A percentile compares a stretch with the other conserved stretches of the same genome.
These are phyloP conservation scores for Exophiala alcalophila DNA, from an alignment of 2,329 filamentous ascomycete genomes.

Conservation along the genomic window DNA sequence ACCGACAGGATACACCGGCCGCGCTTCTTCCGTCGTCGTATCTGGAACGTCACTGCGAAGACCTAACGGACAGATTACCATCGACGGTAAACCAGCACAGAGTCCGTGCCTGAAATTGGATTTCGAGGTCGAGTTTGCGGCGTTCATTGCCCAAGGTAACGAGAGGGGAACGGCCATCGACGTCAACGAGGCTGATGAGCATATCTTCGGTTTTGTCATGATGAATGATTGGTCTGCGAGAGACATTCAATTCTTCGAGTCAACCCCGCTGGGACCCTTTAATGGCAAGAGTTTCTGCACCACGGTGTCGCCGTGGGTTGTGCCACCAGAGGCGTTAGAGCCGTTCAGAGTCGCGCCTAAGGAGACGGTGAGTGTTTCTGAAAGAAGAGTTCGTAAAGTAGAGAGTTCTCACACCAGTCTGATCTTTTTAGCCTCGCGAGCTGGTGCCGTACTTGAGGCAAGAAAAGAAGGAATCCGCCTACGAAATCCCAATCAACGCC, in stretches of 20 bases:
- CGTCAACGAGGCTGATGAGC: slow-evolving; percentile 62
- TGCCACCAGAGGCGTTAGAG: slow-evolving; percentile 57
- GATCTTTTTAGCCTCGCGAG: background rate
- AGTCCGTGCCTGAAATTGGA: slow-evolving; percentile 64
- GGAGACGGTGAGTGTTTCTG: background rate
- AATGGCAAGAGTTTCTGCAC: slow-evolving; percentile 62
- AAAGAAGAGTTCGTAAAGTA: background rate
- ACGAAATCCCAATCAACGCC: background rate
- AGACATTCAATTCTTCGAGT: slow-evolving; percentile 14
- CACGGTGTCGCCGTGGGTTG: slow-evolving; percentile 59
- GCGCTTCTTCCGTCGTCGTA: slow-evolving; percentile 69
- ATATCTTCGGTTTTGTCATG: slow-evolving; percentile 74
- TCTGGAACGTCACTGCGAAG: slow-evolving; percentile 53
- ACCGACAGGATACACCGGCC: slow-evolving; percentile 20
- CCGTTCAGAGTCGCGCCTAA: slow-evolving; percentile 2
- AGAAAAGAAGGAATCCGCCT: background rate
- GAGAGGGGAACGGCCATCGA: slow-evolving; percentile 60
- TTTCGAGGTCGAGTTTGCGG: slow-evolving; percentile 77
- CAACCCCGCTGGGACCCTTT: slow-evolving; percentile 60
- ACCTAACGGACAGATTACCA: slow-evolving; percentile 9
- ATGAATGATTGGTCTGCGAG: slow-evolving; percentile 74
- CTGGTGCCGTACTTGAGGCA: background rate
- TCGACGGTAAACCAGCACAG: slow-evolving; percentile 8
- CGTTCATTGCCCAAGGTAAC: slow-evolving; percentile 65
- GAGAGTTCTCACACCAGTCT: background rate